Conservation (phyloP, 2,329 filamentous ascomycete species). For the Colletotrichum lini region DNA sequence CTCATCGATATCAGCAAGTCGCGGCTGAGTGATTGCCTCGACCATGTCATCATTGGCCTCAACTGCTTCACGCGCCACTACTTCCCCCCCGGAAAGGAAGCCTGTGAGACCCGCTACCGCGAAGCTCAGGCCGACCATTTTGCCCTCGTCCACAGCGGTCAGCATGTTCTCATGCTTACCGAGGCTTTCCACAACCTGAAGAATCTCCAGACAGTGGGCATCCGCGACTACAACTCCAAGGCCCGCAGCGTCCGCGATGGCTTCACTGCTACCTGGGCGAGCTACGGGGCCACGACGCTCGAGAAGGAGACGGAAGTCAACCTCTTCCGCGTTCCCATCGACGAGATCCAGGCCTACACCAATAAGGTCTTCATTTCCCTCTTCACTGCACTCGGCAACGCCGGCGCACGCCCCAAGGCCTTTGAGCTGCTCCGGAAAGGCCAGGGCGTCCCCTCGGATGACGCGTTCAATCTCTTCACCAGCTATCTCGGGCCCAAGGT, state of each 20-base stretch:
- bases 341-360: slow-evolving; percentile 44
- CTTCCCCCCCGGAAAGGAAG: slow-evolving; percentile 33
- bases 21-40: slow-evolving; percentile 56
- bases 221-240: slow-evolving; percentile 70
- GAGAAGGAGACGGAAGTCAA: slow-evolving; percentile 51
- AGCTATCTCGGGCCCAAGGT: slow-evolving; percentile 54
- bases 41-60: slow-evolving; percentile 65
- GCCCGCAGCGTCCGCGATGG: slow-evolving; percentile 65
- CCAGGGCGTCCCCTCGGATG: slow-evolving; percentile 52
- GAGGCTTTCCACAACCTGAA: slow-evolving; percentile 69
- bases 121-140: slow-evolving; percentile 45
- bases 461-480: slow-evolving; percentile 62
- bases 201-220: slow-evolving; percentile 69
- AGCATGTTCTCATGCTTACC: slow-evolving; percentile 67
- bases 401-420: slow-evolving; percentile 54
- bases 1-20: slow-evolving; percentile 68
- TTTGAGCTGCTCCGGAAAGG: slow-evolving; percentile 64
- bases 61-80: slow-evolving; percentile 48
- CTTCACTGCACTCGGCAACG: slow-evolving; percentile 59
- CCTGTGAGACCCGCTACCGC: slow-evolving; percentile 39
- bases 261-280: slow-evolving; percentile 60
- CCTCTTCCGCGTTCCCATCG: slow-evolving; percentile 32
- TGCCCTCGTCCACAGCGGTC: slow-evolving; percentile 59
- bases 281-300: slow-evolving; percentile 66
- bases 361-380: slow-evolving; percentile 57